These are phyloP conservation scores for Gentiana dahurica DNA, from an alignment of 257 asterid genomes.

Conservation along the genomic window DNA sequence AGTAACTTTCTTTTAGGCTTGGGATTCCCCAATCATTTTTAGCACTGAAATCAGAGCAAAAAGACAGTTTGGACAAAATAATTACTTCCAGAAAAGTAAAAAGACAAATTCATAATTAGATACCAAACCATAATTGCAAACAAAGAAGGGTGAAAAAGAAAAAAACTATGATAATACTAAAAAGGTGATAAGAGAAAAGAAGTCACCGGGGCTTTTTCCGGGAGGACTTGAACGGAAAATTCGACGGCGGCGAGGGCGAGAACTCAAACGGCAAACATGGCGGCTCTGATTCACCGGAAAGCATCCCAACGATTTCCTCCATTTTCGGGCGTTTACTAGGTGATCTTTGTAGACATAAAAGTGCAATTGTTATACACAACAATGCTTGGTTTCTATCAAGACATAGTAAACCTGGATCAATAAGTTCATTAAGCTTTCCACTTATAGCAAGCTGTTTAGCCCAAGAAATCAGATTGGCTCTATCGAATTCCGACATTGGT, in stretches of 20 bases:
- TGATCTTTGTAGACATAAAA: constrained; percentile 69
- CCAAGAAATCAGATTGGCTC: constrained; percentile 92
- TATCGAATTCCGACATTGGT: constrained; percentile 82
- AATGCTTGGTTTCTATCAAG: constrained; percentile 51
- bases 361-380: constrained; percentile 66
- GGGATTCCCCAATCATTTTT: constrained; percentile 33
- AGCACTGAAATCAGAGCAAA: constrained; percentile 19
- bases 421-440: constrained; percentile 69
- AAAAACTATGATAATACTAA: constrained; percentile 8
- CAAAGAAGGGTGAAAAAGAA: constrained; percentile 10
- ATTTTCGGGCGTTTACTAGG: constrained; percentile 68
- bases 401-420: constrained; percentile 47
- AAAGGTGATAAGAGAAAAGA: constrained; percentile 7
- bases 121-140: constrained; percentile 3
- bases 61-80: constrained; percentile 15
- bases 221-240: constrained; percentile 60
- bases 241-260: constrained; percentile 84
- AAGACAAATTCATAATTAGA: background rate
- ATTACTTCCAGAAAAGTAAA: constrained; percentile 14
- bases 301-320: constrained; percentile 78
- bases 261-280: constrained; percentile 89
- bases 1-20: constrained; percentile 31
- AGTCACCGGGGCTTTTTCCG: constrained; percentile 52
- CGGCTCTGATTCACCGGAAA: constrained; percentile 65
- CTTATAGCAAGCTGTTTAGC: constrained; percentile 71